Evolutionary conservation across 83 land plant genomes (phyloP).

Genomic region (Picea abies): DNA sequence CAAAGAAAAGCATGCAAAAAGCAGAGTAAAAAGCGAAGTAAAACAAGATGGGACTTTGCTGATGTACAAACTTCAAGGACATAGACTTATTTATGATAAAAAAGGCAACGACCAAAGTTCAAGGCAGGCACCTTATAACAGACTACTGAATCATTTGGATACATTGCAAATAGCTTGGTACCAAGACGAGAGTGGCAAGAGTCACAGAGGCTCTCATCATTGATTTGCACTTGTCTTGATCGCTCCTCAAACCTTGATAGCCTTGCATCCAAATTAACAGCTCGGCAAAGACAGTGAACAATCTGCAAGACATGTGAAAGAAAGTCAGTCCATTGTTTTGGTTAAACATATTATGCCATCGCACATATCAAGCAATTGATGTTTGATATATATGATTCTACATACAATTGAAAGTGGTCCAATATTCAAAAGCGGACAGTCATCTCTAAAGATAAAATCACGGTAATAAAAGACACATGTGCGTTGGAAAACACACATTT

Average conservation of each 20-base stretch:
- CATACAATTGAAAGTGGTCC: not conserved
- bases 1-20: not conserved
- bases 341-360: not conserved
- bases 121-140: constrained; percentile 83
- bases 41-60: not conserved
- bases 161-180: constrained; percentile 96
- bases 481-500: not conserved
- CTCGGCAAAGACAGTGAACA: constrained; percentile 67
- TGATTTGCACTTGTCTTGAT: constrained; percentile 80
- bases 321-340: too few species aligned
- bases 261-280: constrained; percentile 75
- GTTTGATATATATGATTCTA: not conserved
- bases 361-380: not conserved
- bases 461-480: not conserved
- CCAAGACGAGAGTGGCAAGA: constrained; percentile 94
- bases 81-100: not conserved
- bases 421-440: not conserved
- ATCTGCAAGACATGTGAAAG: constrained; percentile 51
- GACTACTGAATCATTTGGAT: constrained; percentile 87
- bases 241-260: constrained; percentile 89
- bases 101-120: not conserved
- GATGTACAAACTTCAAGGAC: not conserved
- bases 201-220: constrained; percentile 85
- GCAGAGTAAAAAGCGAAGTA: not conserved
- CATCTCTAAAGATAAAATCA: not conserved